phyloP scores from a whole-genome alignment of 176 grass and related monocot genomes.

The Poa pratensis region DNA sequence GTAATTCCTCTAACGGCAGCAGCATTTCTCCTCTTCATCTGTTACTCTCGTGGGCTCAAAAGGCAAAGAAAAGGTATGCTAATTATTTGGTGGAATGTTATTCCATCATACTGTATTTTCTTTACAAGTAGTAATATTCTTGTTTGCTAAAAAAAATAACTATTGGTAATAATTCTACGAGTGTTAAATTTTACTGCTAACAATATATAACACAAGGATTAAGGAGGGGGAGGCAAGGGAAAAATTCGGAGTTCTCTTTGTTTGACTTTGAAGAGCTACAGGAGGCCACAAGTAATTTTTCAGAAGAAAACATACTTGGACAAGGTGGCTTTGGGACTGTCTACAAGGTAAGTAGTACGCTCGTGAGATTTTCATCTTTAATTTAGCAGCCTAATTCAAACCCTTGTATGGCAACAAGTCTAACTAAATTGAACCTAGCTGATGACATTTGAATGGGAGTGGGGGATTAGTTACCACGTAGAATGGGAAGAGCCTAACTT shows the following conservation, averaged over 20 bases:
- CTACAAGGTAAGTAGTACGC: constrained; percentile 49
- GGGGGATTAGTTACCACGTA: neutral
- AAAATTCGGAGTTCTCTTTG: constrained; percentile 44
- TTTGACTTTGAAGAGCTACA: constrained; percentile 37
- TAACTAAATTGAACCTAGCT: neutral
- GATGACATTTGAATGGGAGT: neutral
- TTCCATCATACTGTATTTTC: neutral
- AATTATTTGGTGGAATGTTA: too few species aligned
- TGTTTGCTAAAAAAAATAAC: neutral
- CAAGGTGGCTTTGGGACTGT: constrained; percentile 60
- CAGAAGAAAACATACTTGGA: constrained; percentile 48
- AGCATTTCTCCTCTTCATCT: constrained; percentile 7
- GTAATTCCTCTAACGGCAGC: neutral
- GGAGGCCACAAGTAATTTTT: constrained; percentile 47
- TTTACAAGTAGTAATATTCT: neutral
- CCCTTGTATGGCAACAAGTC: neutral
- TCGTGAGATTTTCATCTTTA: neutral
- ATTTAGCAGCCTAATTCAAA: neutral
- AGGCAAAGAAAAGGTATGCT: constrained; percentile 30
- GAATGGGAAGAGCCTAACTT: neutral
- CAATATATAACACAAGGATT: neutral
- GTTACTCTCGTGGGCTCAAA: neutral
- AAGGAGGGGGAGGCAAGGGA: constrained; percentile 16
- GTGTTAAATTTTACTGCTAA: neutral
- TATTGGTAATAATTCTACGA: neutral